These are phyloP conservation scores for Rhodosporidiobolus sp. DNA, from an alignment of 768 basidiomycete species.

Conservation along the genomic window DNA sequence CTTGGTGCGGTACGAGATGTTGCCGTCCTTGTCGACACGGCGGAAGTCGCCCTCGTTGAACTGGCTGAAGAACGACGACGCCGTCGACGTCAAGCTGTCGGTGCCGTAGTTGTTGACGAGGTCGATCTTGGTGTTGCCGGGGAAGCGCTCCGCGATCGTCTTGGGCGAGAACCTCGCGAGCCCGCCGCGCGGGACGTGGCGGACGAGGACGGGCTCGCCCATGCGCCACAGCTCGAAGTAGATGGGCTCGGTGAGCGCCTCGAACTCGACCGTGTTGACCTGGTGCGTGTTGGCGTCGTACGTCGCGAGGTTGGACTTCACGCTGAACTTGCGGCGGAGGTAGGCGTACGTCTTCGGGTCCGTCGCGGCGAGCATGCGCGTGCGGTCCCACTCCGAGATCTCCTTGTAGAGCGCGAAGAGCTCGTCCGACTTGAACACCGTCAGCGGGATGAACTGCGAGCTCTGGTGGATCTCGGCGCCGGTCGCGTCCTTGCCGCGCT, in stretches of 20 bases:
- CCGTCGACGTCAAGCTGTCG: background rate
- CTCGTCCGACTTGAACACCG: background rate
- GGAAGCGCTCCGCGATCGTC: slow-evolving; percentile 2
- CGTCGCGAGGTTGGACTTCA: background rate
- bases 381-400: background rate
- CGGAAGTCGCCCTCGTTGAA: slow-evolving; percentile 5
- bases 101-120: slow-evolving; percentile 21
- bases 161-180: slow-evolving; percentile 23
- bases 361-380: slow-evolving; percentile 7
- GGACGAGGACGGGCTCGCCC: slow-evolving; percentile 23
- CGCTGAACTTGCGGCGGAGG: slow-evolving; percentile 9
- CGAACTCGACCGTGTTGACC: slow-evolving; percentile 3
- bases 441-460: slow-evolving; percentile 16
- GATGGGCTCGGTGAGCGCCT: slow-evolving; percentile 16
- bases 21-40: background rate
- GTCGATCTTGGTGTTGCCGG: background rate
- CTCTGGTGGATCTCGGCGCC: slow-evolving; percentile 1
- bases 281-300: slow-evolving; percentile 22
- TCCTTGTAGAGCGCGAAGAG: slow-evolving; percentile 5
- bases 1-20: slow-evolving; percentile 14
- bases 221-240: slow-evolving; percentile 30
- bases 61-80: slow-evolving; percentile 18
- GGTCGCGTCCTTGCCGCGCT: slow-evolving; percentile 10
- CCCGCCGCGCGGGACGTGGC: slow-evolving; percentile 1
- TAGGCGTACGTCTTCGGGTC: slow-evolving; percentile 8